Evolutionary conservation across 495 filamentous ascomycete species (phyloP).

Genomic region (Penicillium coprophilum): DNA sequence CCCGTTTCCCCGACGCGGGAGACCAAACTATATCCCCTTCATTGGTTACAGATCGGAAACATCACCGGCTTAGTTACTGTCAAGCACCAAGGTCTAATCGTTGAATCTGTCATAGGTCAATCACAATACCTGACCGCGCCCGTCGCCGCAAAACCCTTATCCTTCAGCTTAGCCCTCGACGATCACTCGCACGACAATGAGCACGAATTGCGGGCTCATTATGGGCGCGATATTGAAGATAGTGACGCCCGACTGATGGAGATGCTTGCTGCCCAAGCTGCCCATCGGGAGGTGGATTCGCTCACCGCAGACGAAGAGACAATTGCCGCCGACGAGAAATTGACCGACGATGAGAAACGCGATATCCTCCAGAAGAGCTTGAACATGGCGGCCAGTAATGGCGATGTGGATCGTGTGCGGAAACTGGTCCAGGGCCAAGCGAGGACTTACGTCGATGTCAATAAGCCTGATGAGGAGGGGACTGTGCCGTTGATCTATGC

Average conservation of each 20-base stretch:
- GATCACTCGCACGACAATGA: slow-evolving; percentile 56
- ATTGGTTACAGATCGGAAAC: not conserved
- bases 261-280: slow-evolving; percentile 93
- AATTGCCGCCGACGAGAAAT: slow-evolving; percentile 68
- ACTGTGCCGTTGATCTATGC: slow-evolving; percentile 95
- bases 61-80: not conserved
- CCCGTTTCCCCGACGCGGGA: not conserved
- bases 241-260: slow-evolving; percentile 87
- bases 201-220: slow-evolving; percentile 38
- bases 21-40: not conserved
- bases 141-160: slow-evolving; percentile 75
- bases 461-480: slow-evolving; percentile 90
- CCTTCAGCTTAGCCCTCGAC: slow-evolving; percentile 81
- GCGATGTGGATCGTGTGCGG: slow-evolving; percentile 77
- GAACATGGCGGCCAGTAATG: slow-evolving; percentile 96
- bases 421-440: slow-evolving; percentile 75
- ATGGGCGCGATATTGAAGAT: slow-evolving; percentile 58
- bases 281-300: slow-evolving; percentile 69
- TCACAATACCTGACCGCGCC: slow-evolving; percentile 90
- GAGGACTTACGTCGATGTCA: slow-evolving; percentile 77
- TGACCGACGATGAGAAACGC: slow-evolving; percentile 75
- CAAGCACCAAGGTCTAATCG: not conserved
- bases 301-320: slow-evolving; percentile 75
- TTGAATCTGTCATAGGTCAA: slow-evolving; percentile 61
- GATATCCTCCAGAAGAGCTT: slow-evolving; percentile 79